These are phyloP conservation scores for Mycena alexandri DNA, from an alignment of 768 basidiomycete species.

Conservation along the genomic window DNA sequence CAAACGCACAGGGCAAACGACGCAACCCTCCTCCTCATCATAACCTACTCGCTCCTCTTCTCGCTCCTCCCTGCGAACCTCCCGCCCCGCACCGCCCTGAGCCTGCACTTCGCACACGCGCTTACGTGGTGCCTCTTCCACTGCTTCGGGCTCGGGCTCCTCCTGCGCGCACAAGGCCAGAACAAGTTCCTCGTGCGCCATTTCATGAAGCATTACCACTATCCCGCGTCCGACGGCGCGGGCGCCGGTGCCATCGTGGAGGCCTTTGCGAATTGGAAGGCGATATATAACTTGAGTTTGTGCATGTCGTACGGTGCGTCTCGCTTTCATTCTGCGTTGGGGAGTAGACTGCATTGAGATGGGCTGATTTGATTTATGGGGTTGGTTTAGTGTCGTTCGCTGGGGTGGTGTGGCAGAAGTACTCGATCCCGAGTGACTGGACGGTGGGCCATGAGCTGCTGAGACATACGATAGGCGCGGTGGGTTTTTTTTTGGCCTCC, in stretches of 20 bases:
- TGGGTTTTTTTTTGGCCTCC: slow-evolving; percentile 57
- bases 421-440: slow-evolving; percentile 87
- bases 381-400: slow-evolving; percentile 78
- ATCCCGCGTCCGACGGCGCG: slow-evolving; percentile 73
- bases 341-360: too few species aligned
- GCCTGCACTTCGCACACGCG: slow-evolving; percentile 86
- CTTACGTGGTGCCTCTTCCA: slow-evolving; percentile 90
- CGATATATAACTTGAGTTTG: slow-evolving; percentile 90
- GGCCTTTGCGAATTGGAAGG: slow-evolving; percentile 96
- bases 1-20: slow-evolving; percentile 77
- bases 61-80: slow-evolving; percentile 65
- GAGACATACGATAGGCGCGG: slow-evolving; percentile 89
- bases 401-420: slow-evolving; percentile 91
- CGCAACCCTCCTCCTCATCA: slow-evolving; percentile 80
- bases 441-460: slow-evolving; percentile 88
- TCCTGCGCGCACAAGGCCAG: slow-evolving; percentile 87
- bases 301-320: slow-evolving; percentile 91
- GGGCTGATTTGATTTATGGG: not conserved
- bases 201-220: slow-evolving; percentile 95
- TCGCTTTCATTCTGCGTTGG: slow-evolving; percentile 1
- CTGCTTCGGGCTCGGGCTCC: slow-evolving; percentile 86
- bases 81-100: slow-evolving; percentile 65
- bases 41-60: slow-evolving; percentile 74
- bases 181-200: slow-evolving; percentile 93
- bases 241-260: slow-evolving; percentile 86